phyloP scores from a whole-genome alignment of 768 basidiomycete species.

The Ramaria rubella region DNA sequence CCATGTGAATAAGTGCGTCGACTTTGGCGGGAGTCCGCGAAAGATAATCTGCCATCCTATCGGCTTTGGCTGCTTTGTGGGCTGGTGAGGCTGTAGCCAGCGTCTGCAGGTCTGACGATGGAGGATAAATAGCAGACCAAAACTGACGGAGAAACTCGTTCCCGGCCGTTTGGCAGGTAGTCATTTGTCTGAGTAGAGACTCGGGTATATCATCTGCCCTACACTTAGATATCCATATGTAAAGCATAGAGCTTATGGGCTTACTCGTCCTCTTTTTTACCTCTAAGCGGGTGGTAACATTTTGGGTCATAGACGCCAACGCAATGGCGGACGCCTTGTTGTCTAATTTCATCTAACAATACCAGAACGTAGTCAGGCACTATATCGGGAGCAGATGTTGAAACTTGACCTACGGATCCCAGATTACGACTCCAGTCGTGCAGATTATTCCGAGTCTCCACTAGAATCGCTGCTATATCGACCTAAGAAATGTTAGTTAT shows the following conservation, averaged over 20 bases:
- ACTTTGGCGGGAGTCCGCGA: constrained; percentile 77
- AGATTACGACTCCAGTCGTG: constrained; percentile 53
- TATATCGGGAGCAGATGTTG: not conserved
- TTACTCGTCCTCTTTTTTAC: constrained; percentile 59
- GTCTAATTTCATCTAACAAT: constrained; percentile 58
- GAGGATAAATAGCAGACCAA: constrained; percentile 84
- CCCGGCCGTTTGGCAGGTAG: constrained; percentile 84
- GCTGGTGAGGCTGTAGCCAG: constrained; percentile 47
- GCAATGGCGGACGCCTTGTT: constrained; percentile 63
- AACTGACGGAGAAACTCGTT: constrained; percentile 97
- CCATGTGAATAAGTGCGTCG: constrained; percentile 61
- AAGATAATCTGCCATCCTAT: constrained; percentile 85
- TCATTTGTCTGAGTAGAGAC: constrained; percentile 72
- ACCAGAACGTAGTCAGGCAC: not conserved
- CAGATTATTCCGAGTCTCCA: constrained; percentile 41
- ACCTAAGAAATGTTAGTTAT: constrained; percentile 19
- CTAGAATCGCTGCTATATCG: constrained; percentile 43
- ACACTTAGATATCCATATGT: not conserved
- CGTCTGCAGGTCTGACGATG: constrained; percentile 49
- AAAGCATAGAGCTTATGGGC: constrained; percentile 18
- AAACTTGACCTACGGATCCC: constrained; percentile 40
- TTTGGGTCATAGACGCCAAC: constrained; percentile 68
- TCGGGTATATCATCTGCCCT: constrained; percentile 71
- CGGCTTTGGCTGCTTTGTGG: constrained; percentile 70
- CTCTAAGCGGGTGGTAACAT: constrained; percentile 66